phyloP scores from a whole-genome alignment of 73 alveolate genomes.

The Paramecium bursaria region DNA sequence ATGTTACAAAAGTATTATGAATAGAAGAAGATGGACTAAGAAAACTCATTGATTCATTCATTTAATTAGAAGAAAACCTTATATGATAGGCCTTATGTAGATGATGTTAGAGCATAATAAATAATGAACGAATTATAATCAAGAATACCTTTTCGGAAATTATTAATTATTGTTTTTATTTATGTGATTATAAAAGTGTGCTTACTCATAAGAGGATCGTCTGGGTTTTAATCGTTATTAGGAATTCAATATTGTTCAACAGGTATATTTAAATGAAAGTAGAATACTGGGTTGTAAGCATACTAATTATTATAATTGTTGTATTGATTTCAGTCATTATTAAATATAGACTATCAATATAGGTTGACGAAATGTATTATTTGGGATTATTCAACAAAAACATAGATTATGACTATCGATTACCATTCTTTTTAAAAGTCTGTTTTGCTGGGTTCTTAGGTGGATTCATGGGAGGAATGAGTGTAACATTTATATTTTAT shows the following conservation, averaged over 20 bases:
- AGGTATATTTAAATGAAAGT: no score
- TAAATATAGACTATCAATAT: not conserved
- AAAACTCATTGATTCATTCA: no score
- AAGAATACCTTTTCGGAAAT: no score
- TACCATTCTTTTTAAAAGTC: not conserved
- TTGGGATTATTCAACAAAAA: not conserved
- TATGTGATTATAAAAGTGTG: no score
- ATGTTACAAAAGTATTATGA: not conserved
- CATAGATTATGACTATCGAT: slow-evolving; percentile 1
- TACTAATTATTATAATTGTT: not conserved
- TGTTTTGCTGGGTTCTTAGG: slow-evolving; percentile 48
- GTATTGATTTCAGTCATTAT: not conserved
- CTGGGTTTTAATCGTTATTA: no score
- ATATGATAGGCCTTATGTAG: no score
- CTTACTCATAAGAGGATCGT: no score
- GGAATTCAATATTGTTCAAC: no score
- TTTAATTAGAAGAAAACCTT: no score
- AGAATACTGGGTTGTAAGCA: not conserved
- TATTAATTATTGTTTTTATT: no score
- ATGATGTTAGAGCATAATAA: no score
- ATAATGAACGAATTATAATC: no score
- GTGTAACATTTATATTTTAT: not conserved
- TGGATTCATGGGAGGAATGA: slow-evolving; percentile 44
- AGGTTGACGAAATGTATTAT: not conserved
- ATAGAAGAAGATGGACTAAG: slow-evolving; percentile 3